phyloP scores from a whole-genome alignment of 306 rosid genomes.

The Cyamopsis tetragonoloba region DNA sequence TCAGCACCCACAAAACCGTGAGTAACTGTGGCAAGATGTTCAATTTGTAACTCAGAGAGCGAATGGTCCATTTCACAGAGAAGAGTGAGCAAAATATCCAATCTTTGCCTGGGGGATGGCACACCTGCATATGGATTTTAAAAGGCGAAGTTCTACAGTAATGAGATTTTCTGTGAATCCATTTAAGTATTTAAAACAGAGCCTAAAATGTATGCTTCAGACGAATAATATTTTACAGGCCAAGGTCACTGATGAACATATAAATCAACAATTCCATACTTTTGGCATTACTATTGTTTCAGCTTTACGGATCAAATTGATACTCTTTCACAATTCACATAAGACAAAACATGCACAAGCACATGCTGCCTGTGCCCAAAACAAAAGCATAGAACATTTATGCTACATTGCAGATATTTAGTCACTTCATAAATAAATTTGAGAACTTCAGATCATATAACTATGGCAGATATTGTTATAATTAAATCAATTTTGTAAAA shows the following conservation, averaged over 20 bases:
- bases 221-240: background rate
- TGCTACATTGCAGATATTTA: background rate
- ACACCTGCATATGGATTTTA: conserved; percentile 60
- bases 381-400: conserved; percentile 5
- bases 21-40: conserved; percentile 68
- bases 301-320: background rate
- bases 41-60: conserved; percentile 58
- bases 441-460: background rate
- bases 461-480: background rate
- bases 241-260: background rate
- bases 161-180: conserved; percentile 6
- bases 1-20: conserved; percentile 97
- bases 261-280: background rate
- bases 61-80: conserved; percentile 67
- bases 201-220: conserved; percentile 1
- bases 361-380: background rate
- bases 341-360: background rate
- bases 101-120: conserved; percentile 71
- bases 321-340: background rate
- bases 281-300: background rate
- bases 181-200: conserved; percentile 10
- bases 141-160: background rate
- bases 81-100: conserved; percentile 63
- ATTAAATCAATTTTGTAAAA: background rate
- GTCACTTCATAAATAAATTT: background rate